Evolutionary conservation across 768 basidiomycete genomes (phyloP).

Genomic region (Termitomyces sp.): DNA sequence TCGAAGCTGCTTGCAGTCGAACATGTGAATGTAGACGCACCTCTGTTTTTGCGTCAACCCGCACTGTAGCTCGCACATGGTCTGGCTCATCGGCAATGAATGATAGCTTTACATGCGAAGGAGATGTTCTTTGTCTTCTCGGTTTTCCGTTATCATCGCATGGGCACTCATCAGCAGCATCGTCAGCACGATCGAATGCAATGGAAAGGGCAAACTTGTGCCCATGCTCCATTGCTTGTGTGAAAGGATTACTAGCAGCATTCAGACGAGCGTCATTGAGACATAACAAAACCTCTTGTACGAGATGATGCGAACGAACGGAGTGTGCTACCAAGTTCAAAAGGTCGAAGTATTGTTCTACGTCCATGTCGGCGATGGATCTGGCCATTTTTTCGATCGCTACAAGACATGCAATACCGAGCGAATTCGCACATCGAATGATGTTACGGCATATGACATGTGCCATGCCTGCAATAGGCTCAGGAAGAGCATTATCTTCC

Average conservation of each 20-base stretch:
- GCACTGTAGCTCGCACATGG: conserved; percentile 44
- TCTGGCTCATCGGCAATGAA: conserved; percentile 28
- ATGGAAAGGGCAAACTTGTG: conserved; percentile 52
- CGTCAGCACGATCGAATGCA: conserved; percentile 59
- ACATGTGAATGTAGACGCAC: conserved; percentile 64
- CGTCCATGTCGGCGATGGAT: conserved; percentile 33
- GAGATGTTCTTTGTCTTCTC: conserved; percentile 35
- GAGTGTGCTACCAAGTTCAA: conserved; percentile 46
- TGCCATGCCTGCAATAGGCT: conserved; percentile 23
- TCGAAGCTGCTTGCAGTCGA: conserved; percentile 52
- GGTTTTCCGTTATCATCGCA: conserved; percentile 58
- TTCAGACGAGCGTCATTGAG: conserved; percentile 41
- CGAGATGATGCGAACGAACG: conserved; percentile 43
- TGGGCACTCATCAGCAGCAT: conserved; percentile 61
- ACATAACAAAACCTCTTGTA: conserved; percentile 57
- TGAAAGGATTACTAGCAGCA: conserved; percentile 13
- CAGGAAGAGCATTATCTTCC: conserved; percentile 24
- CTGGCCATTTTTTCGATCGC: conserved; percentile 49
- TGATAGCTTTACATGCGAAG: conserved; percentile 33
- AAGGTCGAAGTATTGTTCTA: conserved; percentile 43
- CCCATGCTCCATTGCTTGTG: conserved; percentile 33
- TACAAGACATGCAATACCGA: conserved; percentile 50
- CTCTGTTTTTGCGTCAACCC: conserved; percentile 44
- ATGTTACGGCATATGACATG: conserved; percentile 38
- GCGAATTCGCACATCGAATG: conserved; percentile 47